Base-by-base conservation (phyloP, 495 filamentous ascomycete genomes). In the Talaromyces stipitatus region DNA sequence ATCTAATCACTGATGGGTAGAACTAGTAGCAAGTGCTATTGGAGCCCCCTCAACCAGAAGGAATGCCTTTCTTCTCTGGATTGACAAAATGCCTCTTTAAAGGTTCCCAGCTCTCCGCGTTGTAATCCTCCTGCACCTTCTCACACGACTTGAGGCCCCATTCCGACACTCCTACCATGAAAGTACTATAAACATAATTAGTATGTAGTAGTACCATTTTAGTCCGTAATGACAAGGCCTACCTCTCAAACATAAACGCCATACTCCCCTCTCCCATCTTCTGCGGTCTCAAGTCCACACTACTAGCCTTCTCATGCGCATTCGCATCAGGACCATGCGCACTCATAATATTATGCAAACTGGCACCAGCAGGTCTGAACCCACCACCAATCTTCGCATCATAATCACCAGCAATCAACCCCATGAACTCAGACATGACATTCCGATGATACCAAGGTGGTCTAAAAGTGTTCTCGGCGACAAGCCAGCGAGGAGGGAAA, bases 111-210 rank as follows among this genome's bases (percentile, higher is more conserved):
- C 88, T 92, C 71, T 95, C 87, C 52, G 84, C 82, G 65, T 85
- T 92, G 63, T 96, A 95, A 55, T 80, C 82, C 60, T 83, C 78
- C 71, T 96, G 91, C 33, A 95, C 87, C 76, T 92, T 95, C 63
- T 80, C 76, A 62, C 91, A 95, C 46, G 78, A 85, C 70, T 88
- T 86, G 53, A 95, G 69, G 0, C 90, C 91, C 91, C 91, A 96
- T 61, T 92, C 88, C 14, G 91, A 95, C 12, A 95, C 90, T 3
- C 91, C 91, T 9, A 96, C 81, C 91, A 95, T 95, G 38, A 90
- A 68, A 58, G 79, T 82, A 65, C 86, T 89, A 72, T 77, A 79
- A 61, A 2, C 20, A 29, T 4, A 23, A 30, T 36, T 36, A 57
- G 43, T 12, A 38, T 18, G 8, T 2, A 33, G 22, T 16, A 16